Evolutionary conservation across 1,284 basidiomycete species (phyloP), one percentile per base, ranked within the genome.

Genomic region (Prillingera fragicola): DNA sequence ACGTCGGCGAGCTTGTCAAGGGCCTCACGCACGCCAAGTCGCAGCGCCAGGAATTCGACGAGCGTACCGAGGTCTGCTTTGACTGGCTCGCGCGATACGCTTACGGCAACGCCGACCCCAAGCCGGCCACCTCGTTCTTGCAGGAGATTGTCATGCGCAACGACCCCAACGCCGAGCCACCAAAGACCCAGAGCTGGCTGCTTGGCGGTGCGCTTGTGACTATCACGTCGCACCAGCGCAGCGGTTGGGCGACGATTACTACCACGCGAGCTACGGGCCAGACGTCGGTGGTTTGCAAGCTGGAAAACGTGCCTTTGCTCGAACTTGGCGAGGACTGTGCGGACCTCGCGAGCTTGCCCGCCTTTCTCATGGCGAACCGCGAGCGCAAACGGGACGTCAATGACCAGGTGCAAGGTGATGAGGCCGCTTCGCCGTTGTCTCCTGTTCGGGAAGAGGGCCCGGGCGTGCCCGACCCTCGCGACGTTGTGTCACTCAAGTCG

Each of bases 81-180:
- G 95, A 99, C 69, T 98, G 94, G 87, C 77, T 99, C 7, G 87
- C 90, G 15, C 79, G 95, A 14, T 96, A 95, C 66, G 86, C 94
- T 0, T 96, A 94, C 62, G 88, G 85, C 18, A 92, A 87, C 57
- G 90, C 90, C 12, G 90, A 96, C 62, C 88, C 94, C 0, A 82
- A 87, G 38, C 90, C 92, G 1, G 81, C 87, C 1, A 78, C 77
- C 31, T 91, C 88, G 2, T 78, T 85, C 51, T 77, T 96, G 47
- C 81, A 79, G 56, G 84, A 90, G 33, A 65, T 76, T 50, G 70
- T 79, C 45, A 71, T 74, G 68, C 57, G 58, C 14, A 55, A 63
- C 17, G 53, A 56, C 14, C 24, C 12, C 15, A 51, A 41, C 25
- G 60, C 57, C 39, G 60, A 28, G 36, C 54, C 43, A 28, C 48